A percentile compares a stretch with the other conserved stretches of the same genome.
Evolutionary conservation across 805 yeast genomes (phyloP).

Genomic region (Candida silvicultrix): DNA sequence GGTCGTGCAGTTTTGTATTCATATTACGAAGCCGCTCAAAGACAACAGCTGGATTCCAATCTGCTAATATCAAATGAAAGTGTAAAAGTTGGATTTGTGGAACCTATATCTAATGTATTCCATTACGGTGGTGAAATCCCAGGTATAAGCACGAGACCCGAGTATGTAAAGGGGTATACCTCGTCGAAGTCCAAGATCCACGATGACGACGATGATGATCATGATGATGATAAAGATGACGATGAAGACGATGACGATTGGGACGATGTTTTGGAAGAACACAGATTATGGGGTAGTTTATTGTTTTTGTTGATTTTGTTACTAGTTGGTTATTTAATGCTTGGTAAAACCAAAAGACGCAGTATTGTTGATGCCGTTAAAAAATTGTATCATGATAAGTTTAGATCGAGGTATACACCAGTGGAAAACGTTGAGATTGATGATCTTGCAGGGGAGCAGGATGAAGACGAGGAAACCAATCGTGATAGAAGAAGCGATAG

Average conservation of each 20-base stretch:
- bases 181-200: not conserved
- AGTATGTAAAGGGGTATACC: slow-evolving; percentile 16
- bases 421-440: slow-evolving; percentile 12
- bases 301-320: slow-evolving; percentile 25
- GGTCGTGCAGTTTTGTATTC: slow-evolving; percentile 61
- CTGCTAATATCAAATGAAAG: slow-evolving; percentile 5
- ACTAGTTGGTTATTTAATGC: slow-evolving; percentile 26
- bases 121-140: slow-evolving; percentile 47
- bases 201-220: slow-evolving; percentile 19
- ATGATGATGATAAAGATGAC: slow-evolving; percentile 21
- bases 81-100: slow-evolving; percentile 37
- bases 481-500: not conserved
- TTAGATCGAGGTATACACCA: slow-evolving; percentile 4
- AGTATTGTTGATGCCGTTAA: slow-evolving; percentile 10
- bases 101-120: slow-evolving; percentile 41
- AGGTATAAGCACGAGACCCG: slow-evolving; percentile 37
- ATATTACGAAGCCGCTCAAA: slow-evolving; percentile 38
- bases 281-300: slow-evolving; percentile 32
- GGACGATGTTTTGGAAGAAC: slow-evolving; percentile 26
- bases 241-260: slow-evolving; percentile 33
- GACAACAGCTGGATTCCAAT: not conserved
- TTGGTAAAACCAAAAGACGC: slow-evolving; percentile 26
- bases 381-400: slow-evolving; percentile 5
- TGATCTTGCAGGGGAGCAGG: slow-evolving; percentile 4
- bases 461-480: not conserved